Conservation (phyloP, 169 alveolate genomes). For the Plasmodium knowlesi region DNA sequence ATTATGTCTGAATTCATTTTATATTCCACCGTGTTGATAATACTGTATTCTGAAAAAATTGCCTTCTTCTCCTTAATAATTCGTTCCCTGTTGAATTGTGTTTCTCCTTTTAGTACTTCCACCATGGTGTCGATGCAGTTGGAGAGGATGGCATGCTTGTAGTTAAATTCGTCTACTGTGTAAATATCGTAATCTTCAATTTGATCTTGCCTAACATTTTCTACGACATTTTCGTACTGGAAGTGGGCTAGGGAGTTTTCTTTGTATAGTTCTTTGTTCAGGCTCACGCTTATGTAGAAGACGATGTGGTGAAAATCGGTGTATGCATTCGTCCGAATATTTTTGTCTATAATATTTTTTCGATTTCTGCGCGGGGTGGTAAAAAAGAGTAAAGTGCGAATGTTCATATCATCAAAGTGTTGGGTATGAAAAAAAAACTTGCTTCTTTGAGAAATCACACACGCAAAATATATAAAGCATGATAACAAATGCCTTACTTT, state of each 20-base stretch:
- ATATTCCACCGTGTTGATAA: slow-evolving; percentile 87
- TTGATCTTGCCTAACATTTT: slow-evolving; percentile 43
- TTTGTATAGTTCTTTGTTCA: slow-evolving; percentile 46
- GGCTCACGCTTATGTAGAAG: slow-evolving; percentile 84
- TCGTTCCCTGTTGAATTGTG: slow-evolving; percentile 86
- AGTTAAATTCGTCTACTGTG: slow-evolving; percentile 69
- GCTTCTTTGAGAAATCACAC: background rate
- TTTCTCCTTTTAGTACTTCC: slow-evolving; percentile 69
- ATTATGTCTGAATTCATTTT: slow-evolving; percentile 87
- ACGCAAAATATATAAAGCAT: background rate
- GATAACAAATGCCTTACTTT: slow-evolving; percentile 60
- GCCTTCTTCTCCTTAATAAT: slow-evolving; percentile 88
- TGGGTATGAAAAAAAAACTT: background rate
- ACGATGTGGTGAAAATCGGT: slow-evolving; percentile 91
- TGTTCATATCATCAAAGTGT: background rate
- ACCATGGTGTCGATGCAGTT: slow-evolving; percentile 72
- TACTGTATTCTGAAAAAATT: slow-evolving; percentile 87
- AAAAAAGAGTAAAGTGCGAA: background rate
- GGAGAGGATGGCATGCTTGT: slow-evolving; percentile 58
- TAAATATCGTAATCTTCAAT: slow-evolving; percentile 64
- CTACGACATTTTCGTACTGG: slow-evolving; percentile 10
- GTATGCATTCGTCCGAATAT: slow-evolving; percentile 88
- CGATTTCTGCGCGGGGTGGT: background rate
- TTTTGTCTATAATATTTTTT: slow-evolving; percentile 72
- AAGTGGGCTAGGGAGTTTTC: slow-evolving; percentile 22